These are phyloP conservation scores for Termitomyces sp. DNA, from an alignment of 768 basidiomycete genomes.

Conservation along the genomic window DNA sequence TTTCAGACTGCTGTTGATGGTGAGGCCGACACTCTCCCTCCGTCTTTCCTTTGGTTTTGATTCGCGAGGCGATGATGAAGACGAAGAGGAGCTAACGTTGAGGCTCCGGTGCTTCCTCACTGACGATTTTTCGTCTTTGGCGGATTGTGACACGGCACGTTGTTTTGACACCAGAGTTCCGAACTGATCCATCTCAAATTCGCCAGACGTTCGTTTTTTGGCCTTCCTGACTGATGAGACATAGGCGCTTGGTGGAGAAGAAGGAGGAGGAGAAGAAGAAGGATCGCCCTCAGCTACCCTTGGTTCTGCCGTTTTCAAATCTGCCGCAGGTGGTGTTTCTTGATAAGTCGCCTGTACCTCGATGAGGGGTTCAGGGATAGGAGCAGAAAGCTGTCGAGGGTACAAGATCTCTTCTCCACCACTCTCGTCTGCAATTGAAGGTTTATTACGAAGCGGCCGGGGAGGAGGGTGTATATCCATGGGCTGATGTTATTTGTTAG, in stretches of 20 bases:
- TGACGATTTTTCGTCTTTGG: conserved; percentile 48
- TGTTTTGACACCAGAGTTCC: conserved; percentile 60
- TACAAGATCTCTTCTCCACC: conserved; percentile 90
- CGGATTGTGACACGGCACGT: conserved; percentile 27
- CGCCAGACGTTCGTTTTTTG: conserved; percentile 76
- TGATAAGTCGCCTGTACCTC: conserved; percentile 17
- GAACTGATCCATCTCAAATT: conserved; percentile 75
- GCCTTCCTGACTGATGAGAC: conserved; percentile 48
- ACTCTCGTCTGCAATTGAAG: conserved; percentile 78
- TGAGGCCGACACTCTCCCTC: conserved; percentile 48
- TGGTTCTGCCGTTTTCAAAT: conserved; percentile 29
- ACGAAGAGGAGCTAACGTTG: conserved; percentile 46
- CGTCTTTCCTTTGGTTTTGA: conserved; percentile 50
- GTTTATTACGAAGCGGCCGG: conserved; percentile 52
- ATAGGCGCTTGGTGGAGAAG: conserved; percentile 70
- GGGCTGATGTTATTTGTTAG: conserved; percentile 27
- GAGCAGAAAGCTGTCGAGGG: conserved; percentile 52
- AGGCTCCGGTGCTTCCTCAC: conserved; percentile 72
- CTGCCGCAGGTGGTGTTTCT: conserved; percentile 20
- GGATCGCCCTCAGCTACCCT: conserved; percentile 23
- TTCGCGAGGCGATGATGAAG: conserved; percentile 30
- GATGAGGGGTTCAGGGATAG: conserved; percentile 25
- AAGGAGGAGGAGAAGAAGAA: conserved; percentile 15
- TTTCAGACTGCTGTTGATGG: conserved; percentile 37
- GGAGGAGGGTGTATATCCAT: conserved; percentile 40